These are phyloP conservation scores for Quercus engelmannii DNA, from an alignment of 306 rosid species.

Conservation along the genomic window DNA sequence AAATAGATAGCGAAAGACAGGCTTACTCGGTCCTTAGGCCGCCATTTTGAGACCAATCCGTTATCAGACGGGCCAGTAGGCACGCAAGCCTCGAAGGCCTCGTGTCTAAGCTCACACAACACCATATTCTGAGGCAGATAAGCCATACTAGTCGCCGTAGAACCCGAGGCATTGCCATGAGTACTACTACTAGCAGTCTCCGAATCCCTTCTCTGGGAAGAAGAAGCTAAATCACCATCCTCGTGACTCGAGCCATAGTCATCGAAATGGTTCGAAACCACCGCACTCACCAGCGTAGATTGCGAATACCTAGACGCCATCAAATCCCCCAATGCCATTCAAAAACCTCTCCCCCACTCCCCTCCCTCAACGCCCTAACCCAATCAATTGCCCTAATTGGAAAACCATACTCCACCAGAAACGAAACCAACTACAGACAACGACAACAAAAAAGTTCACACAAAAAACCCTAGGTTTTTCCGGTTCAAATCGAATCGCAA, in stretches of 20 bases:
- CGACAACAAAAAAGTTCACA: no score
- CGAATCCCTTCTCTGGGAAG: slow-evolving; percentile 47
- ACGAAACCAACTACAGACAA: no score
- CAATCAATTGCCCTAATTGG: slow-evolving; percentile 38
- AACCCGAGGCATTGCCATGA: slow-evolving; percentile 45
- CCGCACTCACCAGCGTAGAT: slow-evolving; percentile 49
- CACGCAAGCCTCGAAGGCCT: slow-evolving; percentile 69
- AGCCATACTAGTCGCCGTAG: slow-evolving; percentile 67
- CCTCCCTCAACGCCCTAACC: slow-evolving; percentile 20
- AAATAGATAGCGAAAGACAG: background rate
- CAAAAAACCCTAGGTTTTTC: slow-evolving; percentile 1
- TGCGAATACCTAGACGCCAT: slow-evolving; percentile 95
- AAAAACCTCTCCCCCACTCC: slow-evolving; percentile 44
- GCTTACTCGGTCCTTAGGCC: slow-evolving; percentile 88
- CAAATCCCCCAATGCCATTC: slow-evolving; percentile 99
- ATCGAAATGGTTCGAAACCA: slow-evolving; percentile 58
- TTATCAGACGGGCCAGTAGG: slow-evolving; percentile 74
- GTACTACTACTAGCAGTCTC: slow-evolving; percentile 53
- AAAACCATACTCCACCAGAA: slow-evolving; percentile 13
- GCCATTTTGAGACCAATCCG: slow-evolving; percentile 92
- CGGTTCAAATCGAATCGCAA: background rate
- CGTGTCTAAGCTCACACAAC: slow-evolving; percentile 79
- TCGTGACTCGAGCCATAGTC: slow-evolving; percentile 42
- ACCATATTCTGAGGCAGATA: slow-evolving; percentile 77
- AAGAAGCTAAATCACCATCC: slow-evolving; percentile 32